Evolutionary conservation across 352 stramenopile genomes (phyloP).

Genomic region (Globisporangium perplexum): DNA sequence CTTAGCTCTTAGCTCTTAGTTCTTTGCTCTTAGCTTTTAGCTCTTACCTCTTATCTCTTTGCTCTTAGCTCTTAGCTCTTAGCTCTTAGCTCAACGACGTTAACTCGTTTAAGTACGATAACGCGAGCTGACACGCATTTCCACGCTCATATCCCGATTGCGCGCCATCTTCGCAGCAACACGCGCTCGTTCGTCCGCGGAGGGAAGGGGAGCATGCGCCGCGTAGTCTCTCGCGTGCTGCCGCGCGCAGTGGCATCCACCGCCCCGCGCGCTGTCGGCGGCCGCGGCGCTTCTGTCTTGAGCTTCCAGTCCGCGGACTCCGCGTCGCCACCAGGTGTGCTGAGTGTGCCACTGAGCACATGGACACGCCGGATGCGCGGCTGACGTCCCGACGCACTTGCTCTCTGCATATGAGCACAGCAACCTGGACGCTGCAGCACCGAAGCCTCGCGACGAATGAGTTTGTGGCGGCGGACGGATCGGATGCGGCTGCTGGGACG

Average conservation of each 20-base stretch:
- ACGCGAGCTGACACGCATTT: neutral
- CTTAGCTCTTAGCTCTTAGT: no score
- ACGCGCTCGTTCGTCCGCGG: neutral
- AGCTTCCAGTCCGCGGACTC: neutral
- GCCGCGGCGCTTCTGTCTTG: neutral
- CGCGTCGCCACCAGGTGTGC: neutral
- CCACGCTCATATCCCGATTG: neutral
- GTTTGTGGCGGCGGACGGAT: slow-evolving; percentile 9
- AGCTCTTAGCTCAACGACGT: no score
- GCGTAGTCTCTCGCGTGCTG: slow-evolving; percentile 7
- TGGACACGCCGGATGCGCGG: neutral
- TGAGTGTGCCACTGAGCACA: neutral
- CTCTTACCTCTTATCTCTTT: no score
- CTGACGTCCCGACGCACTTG: no score
- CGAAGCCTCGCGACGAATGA: slow-evolving; percentile 25
- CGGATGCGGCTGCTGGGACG: neutral
- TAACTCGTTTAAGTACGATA: neutral
- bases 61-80: no score
- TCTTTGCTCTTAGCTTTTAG: no score
- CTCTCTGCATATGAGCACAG: neutral
- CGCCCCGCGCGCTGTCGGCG: neutral
- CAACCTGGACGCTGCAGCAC: slow-evolving; percentile 1
- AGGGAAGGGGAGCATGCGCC: slow-evolving; percentile 3
- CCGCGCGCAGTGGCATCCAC: slow-evolving; percentile 1
- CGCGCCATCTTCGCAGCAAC: neutral